Base-by-base conservation (phyloP, 2,329 filamentous ascomycete species). In the Claviceps pazoutovae region DNA sequence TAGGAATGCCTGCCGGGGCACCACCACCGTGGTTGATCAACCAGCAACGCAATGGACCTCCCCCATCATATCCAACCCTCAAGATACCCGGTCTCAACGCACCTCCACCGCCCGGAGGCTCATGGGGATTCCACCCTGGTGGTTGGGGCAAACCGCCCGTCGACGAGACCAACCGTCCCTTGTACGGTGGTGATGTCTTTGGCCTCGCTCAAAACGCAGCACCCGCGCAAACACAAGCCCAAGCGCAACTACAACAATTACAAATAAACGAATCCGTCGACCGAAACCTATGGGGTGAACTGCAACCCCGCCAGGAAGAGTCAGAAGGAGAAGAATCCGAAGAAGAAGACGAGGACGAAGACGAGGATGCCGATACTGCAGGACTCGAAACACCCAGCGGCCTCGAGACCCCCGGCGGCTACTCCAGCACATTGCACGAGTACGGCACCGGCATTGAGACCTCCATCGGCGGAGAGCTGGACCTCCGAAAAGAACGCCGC, bases 1-100 rank as follows among this genome's bases (percentile, higher is more conserved):
- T 98, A 1, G 93, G 88, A 60, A 97, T 98, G 73, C 87, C 89
- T 21, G 87, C 88, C 14, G 90, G 88, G 49, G 89, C 90, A 26
- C 91, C 93, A 7, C 91, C 93, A 23, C 93, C 93, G 42, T 98
- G 93, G 93, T 78, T 98, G 55, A 91, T 98, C 65, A 95, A 95
- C 68, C 88, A 95, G 68, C 93, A 98, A 68, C 83, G 91, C 59
- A 88, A 89, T 61, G 93, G 93, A 0, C 89, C 90, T 23, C 91
- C 93, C 1, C 90, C 91, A 5, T 94, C 89, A 8, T 98, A 98
- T 66, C 90, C 93, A 21, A 88, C 88, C n/a, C 75, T 97, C 50
- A 95, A 93, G 65, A 89, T 98, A 54, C 86, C 93, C 8, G 93
- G 93, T 45, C 78, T 98, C 46, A 98, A 97, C 66, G 89, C 91